Conservation (phyloP, 257 asterid species). For the Ilex asprella region DNA sequence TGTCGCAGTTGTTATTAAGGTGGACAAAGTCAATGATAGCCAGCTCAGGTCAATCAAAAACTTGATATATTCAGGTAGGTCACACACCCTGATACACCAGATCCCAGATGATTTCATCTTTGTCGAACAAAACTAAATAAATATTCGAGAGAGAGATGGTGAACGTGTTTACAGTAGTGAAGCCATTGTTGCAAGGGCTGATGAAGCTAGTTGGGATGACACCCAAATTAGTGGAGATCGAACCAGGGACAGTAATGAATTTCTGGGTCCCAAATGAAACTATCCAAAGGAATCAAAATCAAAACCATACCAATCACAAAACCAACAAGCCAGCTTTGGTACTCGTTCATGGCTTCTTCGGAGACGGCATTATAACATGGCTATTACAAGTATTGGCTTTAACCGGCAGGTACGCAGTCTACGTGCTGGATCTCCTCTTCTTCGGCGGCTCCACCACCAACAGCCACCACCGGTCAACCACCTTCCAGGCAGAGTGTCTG, state of each 20-base stretch:
- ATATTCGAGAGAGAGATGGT: neutral
- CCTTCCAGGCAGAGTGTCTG: constrained; percentile 16
- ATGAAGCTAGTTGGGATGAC: constrained; percentile 11
- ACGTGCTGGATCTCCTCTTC: constrained; percentile 19
- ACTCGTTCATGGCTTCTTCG: constrained; percentile 15
- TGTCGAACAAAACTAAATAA: too few relatives aligned
- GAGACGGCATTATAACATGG: constrained; percentile 12
- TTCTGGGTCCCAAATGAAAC: constrained; percentile 16
- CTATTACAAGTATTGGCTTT: constrained; percentile 7
- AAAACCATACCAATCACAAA: neutral
- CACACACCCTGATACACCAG: too few relatives aligned
- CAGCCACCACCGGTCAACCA: constrained; percentile 2
- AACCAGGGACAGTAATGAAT: constrained; percentile 17
- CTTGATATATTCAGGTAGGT: too few relatives aligned
- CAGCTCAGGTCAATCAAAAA: too few relatives aligned
- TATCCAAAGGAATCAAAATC: neutral
- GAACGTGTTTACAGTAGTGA: constrained; percentile 3
- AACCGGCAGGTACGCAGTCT: constrained; percentile 4
- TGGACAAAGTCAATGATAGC: too few relatives aligned
- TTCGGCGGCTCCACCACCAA: constrained; percentile 12
- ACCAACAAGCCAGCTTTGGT: constrained; percentile 8
- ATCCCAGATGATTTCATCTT: too few relatives aligned
- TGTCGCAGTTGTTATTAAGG: too few relatives aligned
- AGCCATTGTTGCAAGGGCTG: neutral
- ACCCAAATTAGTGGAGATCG: constrained; percentile 15